phyloP scores from a whole-genome alignment of 352 stramenopile genomes.

The Pythium monospermum region DNA sequence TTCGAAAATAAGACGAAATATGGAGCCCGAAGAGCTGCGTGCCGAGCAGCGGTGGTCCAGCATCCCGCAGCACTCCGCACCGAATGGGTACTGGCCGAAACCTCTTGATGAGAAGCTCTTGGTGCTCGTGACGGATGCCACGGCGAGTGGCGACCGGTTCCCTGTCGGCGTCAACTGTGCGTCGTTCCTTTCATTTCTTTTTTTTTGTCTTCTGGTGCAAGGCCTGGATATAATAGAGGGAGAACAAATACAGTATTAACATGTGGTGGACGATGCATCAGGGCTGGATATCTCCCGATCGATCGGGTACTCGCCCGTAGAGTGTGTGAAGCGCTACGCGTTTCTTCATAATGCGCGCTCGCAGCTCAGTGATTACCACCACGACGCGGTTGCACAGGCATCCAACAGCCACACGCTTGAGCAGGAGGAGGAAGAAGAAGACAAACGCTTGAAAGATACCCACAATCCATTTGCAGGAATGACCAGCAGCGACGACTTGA shows the following conservation, averaged over 20 bases:
- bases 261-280: conserved; percentile 19
- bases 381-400: too few species aligned
- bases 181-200: conserved; percentile 12
- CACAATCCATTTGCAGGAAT: conserved; percentile 27
- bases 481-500: conserved; percentile 41
- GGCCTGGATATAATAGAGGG: background rate
- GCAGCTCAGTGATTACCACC: conserved; percentile 24
- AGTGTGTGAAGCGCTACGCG: conserved; percentile 81
- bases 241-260: background rate
- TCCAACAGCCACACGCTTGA: too few species aligned
- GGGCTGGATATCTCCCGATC: conserved; percentile 64
- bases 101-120: conserved; percentile 57
- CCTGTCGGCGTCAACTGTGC: conserved; percentile 80
- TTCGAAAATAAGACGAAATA: conserved; percentile 6
- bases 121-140: conserved; percentile 59
- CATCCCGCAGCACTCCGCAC: conserved; percentile 31
- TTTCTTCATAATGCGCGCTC: conserved; percentile 49
- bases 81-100: conserved; percentile 35
- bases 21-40: conserved; percentile 45
- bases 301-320: conserved; percentile 55
- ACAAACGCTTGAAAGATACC: conserved; percentile 15
- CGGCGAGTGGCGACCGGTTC: conserved; percentile 70
- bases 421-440: conserved; percentile 30
- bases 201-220: too few species aligned
- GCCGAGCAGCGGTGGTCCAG: conserved; percentile 65